Percentiles rank a stretch among this genome's conserved stretches.
Conservation (phyloP, 2,329 filamentous ascomycete species). For the Ophiocordyceps camponoti-leonardi region DNA sequence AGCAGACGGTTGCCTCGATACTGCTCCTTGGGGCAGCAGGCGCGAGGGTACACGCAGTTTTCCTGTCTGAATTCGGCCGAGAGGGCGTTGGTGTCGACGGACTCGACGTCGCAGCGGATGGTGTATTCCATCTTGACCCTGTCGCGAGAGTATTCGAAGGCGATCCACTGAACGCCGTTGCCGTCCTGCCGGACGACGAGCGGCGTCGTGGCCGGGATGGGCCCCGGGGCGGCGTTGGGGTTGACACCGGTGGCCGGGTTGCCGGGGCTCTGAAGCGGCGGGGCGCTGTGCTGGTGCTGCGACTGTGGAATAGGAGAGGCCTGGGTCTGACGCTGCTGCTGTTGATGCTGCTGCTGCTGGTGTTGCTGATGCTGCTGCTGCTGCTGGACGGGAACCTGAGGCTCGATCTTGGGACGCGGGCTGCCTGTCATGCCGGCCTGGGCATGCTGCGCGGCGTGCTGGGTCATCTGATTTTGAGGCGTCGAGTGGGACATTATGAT, state of each 20-base stretch:
- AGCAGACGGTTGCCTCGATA: slow-evolving; percentile 91
- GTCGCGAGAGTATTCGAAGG: slow-evolving; percentile 93
- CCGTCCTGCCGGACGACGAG: slow-evolving; percentile 86
- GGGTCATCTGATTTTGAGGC: slow-evolving; percentile 39
- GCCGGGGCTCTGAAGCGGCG: slow-evolving; percentile 21
- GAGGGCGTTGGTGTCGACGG: slow-evolving; percentile 77
- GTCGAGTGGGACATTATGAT: slow-evolving; percentile 49
- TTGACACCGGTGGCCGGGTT: slow-evolving; percentile 41
- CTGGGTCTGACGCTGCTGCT: slow-evolving; percentile 34
- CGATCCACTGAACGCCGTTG: slow-evolving; percentile 97
- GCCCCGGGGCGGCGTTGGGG: slow-evolving; percentile 82
- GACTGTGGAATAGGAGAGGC: slow-evolving; percentile 22
- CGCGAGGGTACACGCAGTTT: slow-evolving; percentile 94
- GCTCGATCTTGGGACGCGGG: slow-evolving; percentile 46
- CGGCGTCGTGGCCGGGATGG: slow-evolving; percentile 91
- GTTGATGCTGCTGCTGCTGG: no score
- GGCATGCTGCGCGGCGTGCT: slow-evolving; percentile 31
- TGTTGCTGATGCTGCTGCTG: slow-evolving; percentile 29
- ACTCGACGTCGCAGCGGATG: slow-evolving; percentile 94
- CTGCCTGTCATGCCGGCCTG: slow-evolving; percentile 41
- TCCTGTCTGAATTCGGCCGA: slow-evolving; percentile 86
- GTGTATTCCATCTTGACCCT: slow-evolving; percentile 99
- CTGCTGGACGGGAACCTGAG: slow-evolving; percentile 43
- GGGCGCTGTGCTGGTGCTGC: slow-evolving; percentile 19
- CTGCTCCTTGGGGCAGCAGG: slow-evolving; percentile 86